Evolutionary conservation across 2,329 filamentous ascomycete genomes (phyloP), one percentile per base, ranked within the genome.

Genomic region (Exophiala viscosa): DNA sequence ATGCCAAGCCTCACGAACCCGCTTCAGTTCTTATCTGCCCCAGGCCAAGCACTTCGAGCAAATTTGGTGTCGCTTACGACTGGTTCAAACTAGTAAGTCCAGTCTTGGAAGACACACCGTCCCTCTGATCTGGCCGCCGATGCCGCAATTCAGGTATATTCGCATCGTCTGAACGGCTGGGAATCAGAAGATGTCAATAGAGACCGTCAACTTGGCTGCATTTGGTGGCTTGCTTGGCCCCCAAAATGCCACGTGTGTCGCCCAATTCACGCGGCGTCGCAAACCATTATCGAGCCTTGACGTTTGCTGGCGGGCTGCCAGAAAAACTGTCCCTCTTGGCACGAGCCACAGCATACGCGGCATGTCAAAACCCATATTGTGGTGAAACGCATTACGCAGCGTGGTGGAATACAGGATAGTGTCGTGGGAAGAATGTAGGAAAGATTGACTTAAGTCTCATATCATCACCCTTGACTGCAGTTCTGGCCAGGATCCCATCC

Each of bases 21-120:
- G 14, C 32, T 32, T 13, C n/a, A 18, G 17, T 42, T 42, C 23
- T 28, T 28, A 28, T 28, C 8, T 28, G 23, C 8, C 23, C 23
- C 23, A 28, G 41, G 40, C 47, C 51, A 49, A 50, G 41, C 39
- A 28, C 40, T 38, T 34, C 38, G 36, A 23, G 34, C 34, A 36
- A 36, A 36, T 36, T 36, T 28, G 23, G 23, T 28, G 23, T 28
- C 23, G 34, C 34, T 10, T 5, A 36, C 11, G 34, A 36, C 34
- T 36, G 34, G 34, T 13, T 13, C 14, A 36, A 36, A 28, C 8
- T 28, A 28, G 8, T 28, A 28, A 28, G 23, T 28, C 23, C 5
- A 15, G 14, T 36, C 34, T 36, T 36, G 34, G 34, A 13, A 36
- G 14, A 36, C 11, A 36, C 34, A 36, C 11, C 11, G 34, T 15